phyloP scores from a whole-genome alignment of 1,284 basidiomycete species.

The Singerocomus inundabilis region DNA sequence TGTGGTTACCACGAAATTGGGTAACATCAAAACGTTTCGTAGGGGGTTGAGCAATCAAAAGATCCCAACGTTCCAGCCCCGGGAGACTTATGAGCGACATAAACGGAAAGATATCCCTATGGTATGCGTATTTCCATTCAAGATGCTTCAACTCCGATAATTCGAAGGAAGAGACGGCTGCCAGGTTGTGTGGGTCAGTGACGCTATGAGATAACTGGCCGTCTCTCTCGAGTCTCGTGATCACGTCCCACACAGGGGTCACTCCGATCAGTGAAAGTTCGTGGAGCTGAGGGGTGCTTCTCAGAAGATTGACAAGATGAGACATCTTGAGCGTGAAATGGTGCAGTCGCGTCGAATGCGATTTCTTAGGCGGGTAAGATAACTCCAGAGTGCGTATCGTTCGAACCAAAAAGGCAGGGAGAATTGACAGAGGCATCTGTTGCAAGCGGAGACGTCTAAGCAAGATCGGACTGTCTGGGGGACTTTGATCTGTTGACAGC shows the following conservation, averaged over 20 bases:
- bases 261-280: constrained; percentile 43
- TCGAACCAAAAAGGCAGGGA: constrained; percentile 36
- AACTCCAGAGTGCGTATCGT: constrained; percentile 43
- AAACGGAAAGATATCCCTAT: constrained; percentile 32
- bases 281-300: constrained; percentile 39
- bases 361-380: constrained; percentile 35
- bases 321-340: constrained; percentile 37
- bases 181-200: constrained; percentile 4
- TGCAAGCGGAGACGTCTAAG: constrained; percentile 40
- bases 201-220: constrained; percentile 7
- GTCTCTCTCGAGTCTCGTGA: constrained; percentile 16
- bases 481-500: constrained; percentile 14
- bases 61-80: constrained; percentile 32
- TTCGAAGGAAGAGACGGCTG: constrained; percentile 23
- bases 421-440: constrained; percentile 39
- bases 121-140: constrained; percentile 32
- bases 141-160: constrained; percentile 25
- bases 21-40: constrained; percentile 28
- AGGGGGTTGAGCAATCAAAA: constrained; percentile 30
- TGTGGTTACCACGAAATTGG: constrained; percentile 34
- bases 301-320: constrained; percentile 37
- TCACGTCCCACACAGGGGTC: constrained; percentile 40
- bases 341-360: constrained; percentile 18
- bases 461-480: constrained; percentile 7
- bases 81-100: constrained; percentile 33